Base-by-base conservation (phyloP, 768 basidiomycete genomes). In the Tylopilus sp. region DNA sequence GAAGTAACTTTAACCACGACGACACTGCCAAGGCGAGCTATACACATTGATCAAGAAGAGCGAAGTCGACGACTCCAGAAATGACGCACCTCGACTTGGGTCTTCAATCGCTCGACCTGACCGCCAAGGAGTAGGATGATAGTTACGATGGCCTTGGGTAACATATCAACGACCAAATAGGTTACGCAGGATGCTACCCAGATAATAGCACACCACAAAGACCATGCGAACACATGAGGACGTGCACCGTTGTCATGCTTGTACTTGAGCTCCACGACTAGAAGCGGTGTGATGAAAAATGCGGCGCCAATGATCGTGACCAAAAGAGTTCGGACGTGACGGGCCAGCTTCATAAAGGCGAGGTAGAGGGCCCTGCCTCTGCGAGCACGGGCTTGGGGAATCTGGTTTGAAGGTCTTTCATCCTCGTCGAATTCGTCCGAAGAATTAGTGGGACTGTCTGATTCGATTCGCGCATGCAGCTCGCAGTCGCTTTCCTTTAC, bases 401-500 rank as follows among this genome's bases (percentile, higher is more conserved):
- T 44, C 60, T 53, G 75, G 17, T 17, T 35, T 35, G 66, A 56
- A 40, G 51, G 49, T 13, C 83, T 82, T 46, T 82, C 78, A 48
- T 87, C 83, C 86, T 86, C 86, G 71, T 88, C 76, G 57, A 90
- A 88, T 58, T 88, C 83, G 61, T 87, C 85, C 10, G 77, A 79
- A 3, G 80, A 75, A 57, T 82, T 79, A 12, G 84, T 84, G 23
- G 72, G 76, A n/a, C 80, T 60, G 30, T 69, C 67, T 17, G 69
- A 63, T 17, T 65, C 67, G 18, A 54, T 57, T 23, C 53, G 47
- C 0, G 44, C 49, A 20, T 50, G 51, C 26, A 28, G 51, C 22
- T 60, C 52, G 20, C 30, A 30, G 38, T 38, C 51, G 21, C 49
- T 56, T n/a, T 20, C 56, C 22, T 57, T 55, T n/a, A 55, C 54